Evolutionary conservation across 2,329 filamentous ascomycete genomes (phyloP), one percentile per base, ranked within the genome.

Genomic region (Curvularia lunata): DNA sequence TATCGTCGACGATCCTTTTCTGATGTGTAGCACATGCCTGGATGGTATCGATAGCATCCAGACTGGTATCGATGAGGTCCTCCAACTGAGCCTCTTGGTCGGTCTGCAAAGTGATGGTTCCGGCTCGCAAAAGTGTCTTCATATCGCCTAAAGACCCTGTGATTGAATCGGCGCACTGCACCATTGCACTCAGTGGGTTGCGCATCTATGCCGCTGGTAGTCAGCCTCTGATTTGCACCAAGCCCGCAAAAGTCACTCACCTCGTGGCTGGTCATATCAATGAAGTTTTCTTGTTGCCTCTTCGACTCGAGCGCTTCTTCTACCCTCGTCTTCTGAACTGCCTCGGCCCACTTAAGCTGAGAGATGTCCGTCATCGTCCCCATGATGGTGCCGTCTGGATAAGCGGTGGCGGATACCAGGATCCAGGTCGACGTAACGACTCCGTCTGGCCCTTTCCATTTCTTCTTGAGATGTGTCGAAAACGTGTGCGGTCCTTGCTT

Each of bases 301-400:
- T 69, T 67, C 2, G 61, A 56, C 23, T 65, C 63, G 1, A 62
- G 34, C 13, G 66, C 66, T 18, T 59, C 56, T 48, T 54, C 46
- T 16, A 59, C 56, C 16, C 49, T 57, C 28, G 54, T 56, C 28
- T 54, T 56, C 37, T 60, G 64, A 10, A 55, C 54, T 10, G 43
- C 43, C 23, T 64, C 62, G 4, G 69, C 68, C 68, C 73, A 74
- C 52, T 75, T 75, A 23, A 75, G 66, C 5, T 71, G 66, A 34
- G 70, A 73, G 19, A 76, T 74, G 38, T 76, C 71, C 2, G 70
- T 68, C 18, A 76, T 60, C 4, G 68, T 70, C 8, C 75, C 75
- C 46, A 71, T 70, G 18, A 62, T 55, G 16, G 56, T 53, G 16
- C 45, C 61, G 19, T 67, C 63, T 19, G 58, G 19, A 37, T 68